These are phyloP conservation scores for Zygosaccharomyces bailii DNA, from an alignment of 805 yeast genomes.

Conservation along the genomic window DNA sequence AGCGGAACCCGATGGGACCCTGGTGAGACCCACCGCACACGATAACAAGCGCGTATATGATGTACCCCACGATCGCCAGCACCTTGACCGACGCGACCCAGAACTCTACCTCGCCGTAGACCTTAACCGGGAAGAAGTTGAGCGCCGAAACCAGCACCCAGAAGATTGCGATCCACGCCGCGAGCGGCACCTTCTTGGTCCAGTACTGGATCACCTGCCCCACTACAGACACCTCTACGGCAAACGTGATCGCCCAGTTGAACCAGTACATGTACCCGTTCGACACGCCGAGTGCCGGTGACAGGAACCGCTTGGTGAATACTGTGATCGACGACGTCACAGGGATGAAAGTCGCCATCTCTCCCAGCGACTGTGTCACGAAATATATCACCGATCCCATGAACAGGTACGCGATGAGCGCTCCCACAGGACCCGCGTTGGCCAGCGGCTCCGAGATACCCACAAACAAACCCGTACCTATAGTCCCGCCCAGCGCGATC, in stretches of 20 bases:
- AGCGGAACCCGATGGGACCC: slow-evolving; percentile 61
- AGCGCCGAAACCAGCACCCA: slow-evolving; percentile 43
- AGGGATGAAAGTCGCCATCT: slow-evolving; percentile 74
- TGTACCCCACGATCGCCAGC: slow-evolving; percentile 52
- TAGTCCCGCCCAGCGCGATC: slow-evolving; percentile 73
- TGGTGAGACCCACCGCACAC: slow-evolving; percentile 55
- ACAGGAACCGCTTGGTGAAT: slow-evolving; percentile 58
- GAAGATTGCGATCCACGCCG: slow-evolving; percentile 59
- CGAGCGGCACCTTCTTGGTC: slow-evolving; percentile 54
- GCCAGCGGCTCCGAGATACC: slow-evolving; percentile 55
- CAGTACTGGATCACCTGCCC: slow-evolving; percentile 54
- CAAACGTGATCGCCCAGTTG: slow-evolving; percentile 67
- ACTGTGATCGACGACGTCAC: slow-evolving; percentile 59
- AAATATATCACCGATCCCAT: slow-evolving; percentile 59
- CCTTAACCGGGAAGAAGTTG: slow-evolving; percentile 53
- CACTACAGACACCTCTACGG: slow-evolving; percentile 55
- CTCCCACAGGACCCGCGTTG: slow-evolving; percentile 61
- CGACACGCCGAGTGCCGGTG: slow-evolving; percentile 64
- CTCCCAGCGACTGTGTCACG: slow-evolving; percentile 65
- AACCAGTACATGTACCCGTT: slow-evolving; percentile 72
- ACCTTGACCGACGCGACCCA: slow-evolving; percentile 55
- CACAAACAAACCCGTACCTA: slow-evolving; percentile 68
- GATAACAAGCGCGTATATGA: slow-evolving; percentile 51
- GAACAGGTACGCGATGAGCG: slow-evolving; percentile 58
- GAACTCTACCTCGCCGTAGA: slow-evolving; percentile 56